Percentiles rank a stretch among this genome's conserved stretches.
Conservation (phyloP, 257 asterid genomes). For the Plantago elongata region DNA sequence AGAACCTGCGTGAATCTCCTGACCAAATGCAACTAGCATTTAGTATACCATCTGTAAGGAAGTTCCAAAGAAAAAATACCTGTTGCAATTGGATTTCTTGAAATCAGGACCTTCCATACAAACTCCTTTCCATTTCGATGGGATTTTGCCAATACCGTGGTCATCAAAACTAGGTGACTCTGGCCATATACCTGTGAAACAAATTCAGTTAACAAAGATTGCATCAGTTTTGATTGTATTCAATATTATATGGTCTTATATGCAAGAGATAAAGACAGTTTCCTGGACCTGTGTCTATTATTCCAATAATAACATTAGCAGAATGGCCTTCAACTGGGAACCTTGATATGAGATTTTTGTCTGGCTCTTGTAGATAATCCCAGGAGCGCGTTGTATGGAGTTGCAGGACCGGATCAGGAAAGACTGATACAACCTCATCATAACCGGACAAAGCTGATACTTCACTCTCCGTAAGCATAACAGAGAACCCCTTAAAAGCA, state of each 20-base stretch:
- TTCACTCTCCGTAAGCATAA: slow-evolving; percentile 58
- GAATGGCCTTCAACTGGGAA: slow-evolving; percentile 24
- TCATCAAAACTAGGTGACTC: slow-evolving; percentile 75
- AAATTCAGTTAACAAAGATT: not conserved
- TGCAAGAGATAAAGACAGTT: not conserved
- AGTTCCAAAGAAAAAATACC: slow-evolving; percentile 27
- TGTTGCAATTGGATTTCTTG: slow-evolving; percentile 55
- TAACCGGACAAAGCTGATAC: slow-evolving; percentile 54
- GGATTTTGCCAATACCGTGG: slow-evolving; percentile 44
- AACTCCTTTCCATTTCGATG: slow-evolving; percentile 77
- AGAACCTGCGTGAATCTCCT: too few species aligned
- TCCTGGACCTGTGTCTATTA: slow-evolving; percentile 70
- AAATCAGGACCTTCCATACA: slow-evolving; percentile 70
- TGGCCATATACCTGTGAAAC: slow-evolving; percentile 71
- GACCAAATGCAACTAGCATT: not conserved
- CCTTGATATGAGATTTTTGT: slow-evolving; percentile 28
- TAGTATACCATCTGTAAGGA: not conserved
- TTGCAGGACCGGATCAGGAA: slow-evolving; percentile 62
- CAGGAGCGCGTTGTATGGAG: slow-evolving; percentile 88
- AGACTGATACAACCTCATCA: slow-evolving; percentile 64
- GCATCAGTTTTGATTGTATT: not conserved
- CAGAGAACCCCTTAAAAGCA: slow-evolving; percentile 67
- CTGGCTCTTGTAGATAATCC: slow-evolving; percentile 59
- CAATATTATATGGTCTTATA: too few species aligned
- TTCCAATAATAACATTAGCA: slow-evolving; percentile 61